A percentile compares a stretch with the other conserved stretches of the same genome.
These are phyloP conservation scores for Catenaria anguillulae DNA, from an alignment of 371 early-diverging fungal genomes.

Conservation along the genomic window DNA sequence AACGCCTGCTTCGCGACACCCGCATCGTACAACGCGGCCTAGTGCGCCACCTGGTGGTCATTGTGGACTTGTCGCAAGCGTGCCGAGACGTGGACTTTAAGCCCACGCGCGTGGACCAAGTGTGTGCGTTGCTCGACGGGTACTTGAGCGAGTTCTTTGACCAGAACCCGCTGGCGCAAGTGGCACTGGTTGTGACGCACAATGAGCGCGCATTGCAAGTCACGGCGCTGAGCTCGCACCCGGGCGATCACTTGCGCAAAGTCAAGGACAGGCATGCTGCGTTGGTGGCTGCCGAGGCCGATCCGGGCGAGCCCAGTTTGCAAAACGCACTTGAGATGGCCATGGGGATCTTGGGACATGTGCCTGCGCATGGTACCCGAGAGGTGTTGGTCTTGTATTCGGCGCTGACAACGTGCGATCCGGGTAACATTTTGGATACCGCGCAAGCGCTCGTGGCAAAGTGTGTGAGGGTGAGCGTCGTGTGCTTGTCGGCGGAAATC, in stretches of 20 bases:
- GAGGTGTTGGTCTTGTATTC: conserved; percentile 74
- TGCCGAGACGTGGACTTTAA: conserved; percentile 74
- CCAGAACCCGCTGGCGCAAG: conserved; percentile 82
- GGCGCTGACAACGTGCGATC: conserved; percentile 82
- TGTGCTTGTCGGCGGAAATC: conserved; percentile 81
- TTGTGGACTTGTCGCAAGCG: conserved; percentile 66
- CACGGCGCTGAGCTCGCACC: conserved; percentile 65
- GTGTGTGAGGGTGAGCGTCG: conserved; percentile 62
- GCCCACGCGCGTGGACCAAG: conserved; percentile 60
- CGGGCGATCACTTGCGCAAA: conserved; percentile 47
- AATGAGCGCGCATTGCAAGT: conserved; percentile 77
- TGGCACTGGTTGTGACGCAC: conserved; percentile 70
- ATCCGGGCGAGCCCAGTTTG: conserved; percentile 78
- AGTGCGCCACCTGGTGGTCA: conserved; percentile 68
- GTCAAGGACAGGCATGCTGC: conserved; percentile 14
- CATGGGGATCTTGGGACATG: conserved; percentile 44
- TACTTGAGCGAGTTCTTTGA: conserved; percentile 83
- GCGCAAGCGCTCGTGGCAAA: conserved; percentile 46
- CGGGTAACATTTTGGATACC: conserved; percentile 73
- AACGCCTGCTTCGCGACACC: conserved; percentile 57
- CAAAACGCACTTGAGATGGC: conserved; percentile 84
- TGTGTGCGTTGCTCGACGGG: conserved; percentile 44
- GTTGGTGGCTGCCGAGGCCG: conserved; percentile 46
- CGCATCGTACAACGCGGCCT: conserved; percentile 81
- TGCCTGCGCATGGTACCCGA: conserved; percentile 81